phyloP scores from a whole-genome alignment of 148 eudicot genomes.

The Rheum nobile region DNA sequence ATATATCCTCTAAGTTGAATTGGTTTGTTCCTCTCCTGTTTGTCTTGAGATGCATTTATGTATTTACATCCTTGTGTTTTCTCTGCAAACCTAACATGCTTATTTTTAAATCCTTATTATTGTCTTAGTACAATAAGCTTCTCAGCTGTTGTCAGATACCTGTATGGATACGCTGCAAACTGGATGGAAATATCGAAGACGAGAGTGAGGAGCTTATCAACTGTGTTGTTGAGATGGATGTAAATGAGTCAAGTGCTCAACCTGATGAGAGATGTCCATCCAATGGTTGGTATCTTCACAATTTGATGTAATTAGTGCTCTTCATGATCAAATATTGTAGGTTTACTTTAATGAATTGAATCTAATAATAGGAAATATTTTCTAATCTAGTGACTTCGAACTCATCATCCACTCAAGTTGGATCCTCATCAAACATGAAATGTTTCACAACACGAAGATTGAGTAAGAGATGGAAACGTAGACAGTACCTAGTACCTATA shows the following conservation, averaged over 20 bases:
- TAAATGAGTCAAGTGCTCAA: conserved; percentile 39
- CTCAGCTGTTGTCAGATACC: conserved; percentile 49
- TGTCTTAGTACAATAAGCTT: conserved; percentile 69
- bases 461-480: conserved; percentile 68
- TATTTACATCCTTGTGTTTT: background rate
- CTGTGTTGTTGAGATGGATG: conserved; percentile 87
- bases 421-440: conserved; percentile 41
- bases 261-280: conserved; percentile 30
- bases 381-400: conserved; percentile 32
- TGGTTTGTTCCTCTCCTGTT: background rate
- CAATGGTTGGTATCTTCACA: conserved; percentile 22
- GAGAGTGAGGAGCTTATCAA: conserved; percentile 34
- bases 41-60: background rate
- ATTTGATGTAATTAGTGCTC: background rate
- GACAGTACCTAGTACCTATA: conserved; percentile 59
- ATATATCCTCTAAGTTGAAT: background rate
- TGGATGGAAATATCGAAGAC: conserved; percentile 62
- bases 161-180: conserved; percentile 74
- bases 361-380: background rate
- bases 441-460: conserved; percentile 38
- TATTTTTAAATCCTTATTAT: conserved; percentile 21
- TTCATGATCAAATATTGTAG: background rate
- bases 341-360: background rate
- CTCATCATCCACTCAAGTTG: conserved; percentile 35
- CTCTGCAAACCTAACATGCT: conserved; percentile 13